Evolutionary conservation across 805 yeast species (phyloP), one percentile per base, ranked within the genome.

Genomic region (Torulaspora gathmanii): DNA sequence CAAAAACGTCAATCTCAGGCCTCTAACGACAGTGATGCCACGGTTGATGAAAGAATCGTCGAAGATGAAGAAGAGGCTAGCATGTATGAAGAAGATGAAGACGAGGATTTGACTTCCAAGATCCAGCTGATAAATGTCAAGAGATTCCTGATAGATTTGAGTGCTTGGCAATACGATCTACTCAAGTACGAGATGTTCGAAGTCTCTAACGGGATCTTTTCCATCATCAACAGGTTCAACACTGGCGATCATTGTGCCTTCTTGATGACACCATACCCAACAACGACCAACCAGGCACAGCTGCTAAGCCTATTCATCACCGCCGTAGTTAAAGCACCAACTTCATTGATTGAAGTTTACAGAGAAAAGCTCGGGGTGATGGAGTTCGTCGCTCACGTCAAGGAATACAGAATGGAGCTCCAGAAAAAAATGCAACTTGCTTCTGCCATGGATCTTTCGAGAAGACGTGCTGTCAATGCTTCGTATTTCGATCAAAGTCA

Each of bases 131-230:
- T 75, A 51, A 67, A 70, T 49, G 57, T 76, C 47, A 79, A 79
- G 54, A 73, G 72, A 46, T 78, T 72, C 50, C 56, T 78, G 33
- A 63, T 73, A 37, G 80, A 79, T 54, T 56, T 72, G 15, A 64
- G 79, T 3, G 62, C 76, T 25, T 77, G 76, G 61, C 73, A 74
- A 48, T 60, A 64, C 33, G 75, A 71, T 29, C 64, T 78, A 45
- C 49, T 63, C 19, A 54, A 56, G 25, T 61, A 44, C 41, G 67
- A 63, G 49, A 46, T 57, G 46, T 63, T 57, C 34, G 67, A 63
- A 47, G 48, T 60, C 5, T 52, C 66, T n/a, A 54, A 52, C 26
- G 65, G 63, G 13, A 57, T 61, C 12, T 61, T 60, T 35, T 52
- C 60, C n/a, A 43, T 63, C 8, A 53, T 62, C 36, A 60, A 61